These are phyloP conservation scores for Camellia japonica DNA, from an alignment of 148 eudicot genomes.

Conservation along the genomic window DNA sequence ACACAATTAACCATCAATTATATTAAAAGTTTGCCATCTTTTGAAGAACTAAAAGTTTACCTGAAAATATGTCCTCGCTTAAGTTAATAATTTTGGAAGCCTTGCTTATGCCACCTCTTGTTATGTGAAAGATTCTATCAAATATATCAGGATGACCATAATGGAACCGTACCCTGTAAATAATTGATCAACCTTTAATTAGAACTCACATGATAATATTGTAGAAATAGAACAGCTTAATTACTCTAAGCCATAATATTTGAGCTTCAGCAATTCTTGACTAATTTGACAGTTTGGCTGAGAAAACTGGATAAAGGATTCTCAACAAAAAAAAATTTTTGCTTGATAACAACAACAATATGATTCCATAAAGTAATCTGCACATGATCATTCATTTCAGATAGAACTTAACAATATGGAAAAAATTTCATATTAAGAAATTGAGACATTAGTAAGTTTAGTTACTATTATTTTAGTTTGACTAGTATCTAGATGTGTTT, in stretches of 20 bases:
- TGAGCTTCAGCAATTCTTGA: not conserved
- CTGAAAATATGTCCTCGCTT: slow-evolving; percentile 97
- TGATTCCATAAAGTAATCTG: not conserved
- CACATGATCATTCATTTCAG: not conserved
- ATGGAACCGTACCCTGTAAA: slow-evolving; percentile 89
- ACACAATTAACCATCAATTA: slow-evolving; percentile 18
- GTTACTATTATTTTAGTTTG: not conserved
- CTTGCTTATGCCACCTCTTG: slow-evolving; percentile 96
- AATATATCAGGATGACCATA: slow-evolving; percentile 99
- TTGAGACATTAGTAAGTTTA: not conserved
- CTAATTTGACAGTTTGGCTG: not conserved
- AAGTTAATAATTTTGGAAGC: slow-evolving; percentile 85
- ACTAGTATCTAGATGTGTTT: not conserved
- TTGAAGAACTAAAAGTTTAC: slow-evolving; percentile 30
- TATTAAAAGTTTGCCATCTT: slow-evolving; percentile 1
- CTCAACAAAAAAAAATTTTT: not conserved
- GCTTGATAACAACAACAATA: not conserved
- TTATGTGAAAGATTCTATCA: slow-evolving; percentile 88
- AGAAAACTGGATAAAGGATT: slow-evolving; percentile 2
- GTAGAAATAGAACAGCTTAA: not conserved
- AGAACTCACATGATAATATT: not conserved
- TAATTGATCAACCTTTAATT: slow-evolving; percentile 13
- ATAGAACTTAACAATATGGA: not conserved
- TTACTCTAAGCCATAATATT: not conserved
- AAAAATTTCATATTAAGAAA: not conserved